phyloP scores from a whole-genome alignment of 106 monocot species.

The Agapanthus africanus region DNA sequence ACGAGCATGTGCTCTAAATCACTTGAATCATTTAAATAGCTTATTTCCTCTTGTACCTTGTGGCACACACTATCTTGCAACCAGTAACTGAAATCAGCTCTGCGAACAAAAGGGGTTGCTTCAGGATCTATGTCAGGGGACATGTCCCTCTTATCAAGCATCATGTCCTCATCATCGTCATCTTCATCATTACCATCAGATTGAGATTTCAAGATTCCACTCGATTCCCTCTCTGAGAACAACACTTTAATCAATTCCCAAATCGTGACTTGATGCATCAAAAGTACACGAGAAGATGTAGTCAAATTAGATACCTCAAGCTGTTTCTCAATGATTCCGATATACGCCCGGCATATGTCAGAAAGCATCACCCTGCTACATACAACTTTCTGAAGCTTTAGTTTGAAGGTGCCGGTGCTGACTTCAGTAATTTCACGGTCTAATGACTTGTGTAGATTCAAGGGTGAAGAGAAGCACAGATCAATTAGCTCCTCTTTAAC shows the following conservation, averaged over 20 bases:
- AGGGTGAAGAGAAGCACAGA: constrained; percentile 53
- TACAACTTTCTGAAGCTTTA: constrained; percentile 76
- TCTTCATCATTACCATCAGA: constrained; percentile 40
- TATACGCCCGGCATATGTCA: constrained; percentile 67
- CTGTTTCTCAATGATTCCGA: constrained; percentile 71
- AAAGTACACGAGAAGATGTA: constrained; percentile 50
- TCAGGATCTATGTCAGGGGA: constrained; percentile 58
- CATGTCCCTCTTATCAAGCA: constrained; percentile 60
- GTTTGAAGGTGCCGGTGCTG: constrained; percentile 21
- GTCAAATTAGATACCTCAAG: constrained; percentile 59
- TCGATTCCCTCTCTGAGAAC: constrained; percentile 64
- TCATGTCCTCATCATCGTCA: constrained; percentile 75
- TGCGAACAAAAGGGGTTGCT: constrained; percentile 56
- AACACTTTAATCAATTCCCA: constrained; percentile 92
- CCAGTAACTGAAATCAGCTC: constrained; percentile 94
- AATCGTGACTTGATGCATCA: constrained; percentile 83
- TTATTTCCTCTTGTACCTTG: constrained; percentile 78
- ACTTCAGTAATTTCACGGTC: constrained; percentile 49
- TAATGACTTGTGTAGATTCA: constrained; percentile 74
- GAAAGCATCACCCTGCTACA: constrained; percentile 39
- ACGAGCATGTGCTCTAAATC: constrained; percentile 68
- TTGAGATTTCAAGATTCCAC: constrained; percentile 20
- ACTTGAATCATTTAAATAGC: constrained; percentile 51
- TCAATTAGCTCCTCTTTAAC: constrained; percentile 70
- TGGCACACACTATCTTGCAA: constrained; percentile 89